Base-by-base conservation (phyloP, 23 red algal species). In the Rhodosorus marinus region DNA sequence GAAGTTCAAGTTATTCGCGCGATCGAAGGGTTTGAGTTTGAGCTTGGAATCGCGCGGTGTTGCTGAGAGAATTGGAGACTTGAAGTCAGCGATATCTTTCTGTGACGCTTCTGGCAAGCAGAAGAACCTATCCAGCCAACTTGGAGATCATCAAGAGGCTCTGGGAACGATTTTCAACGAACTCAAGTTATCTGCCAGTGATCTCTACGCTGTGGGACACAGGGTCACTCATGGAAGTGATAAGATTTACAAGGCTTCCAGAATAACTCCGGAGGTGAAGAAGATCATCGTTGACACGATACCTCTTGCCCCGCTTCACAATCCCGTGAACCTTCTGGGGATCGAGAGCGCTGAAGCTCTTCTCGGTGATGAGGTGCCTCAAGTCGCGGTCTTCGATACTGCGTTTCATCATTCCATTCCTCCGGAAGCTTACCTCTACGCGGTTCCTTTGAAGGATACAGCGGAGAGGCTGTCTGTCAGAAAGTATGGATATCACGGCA, bases 331-430 rank as follows among this genome's bases (percentile, higher is more conserved):
- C 52, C 52, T 56, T 28, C 29, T 15, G 24, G 52, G 52, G 9
- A 56, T 56, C 2, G 17, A 17, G 17, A 24, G 1, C 24, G 52
- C 52, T 15, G 24, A 15, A 24, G 6, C 17, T 17, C 29, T 24
- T 15, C n/a, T 24, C 19, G 35, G n/a, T 7, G 20, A 24, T 17
- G 52, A 24, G 29, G 24, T 27, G 19, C 17, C 17, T 3, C 52
- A 56, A 28, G 52, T 56, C 19, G 52, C 52, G 3, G 52, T 56
- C 20, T 56, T 56, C 24, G 52, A 56, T 24, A 56, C 52, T 3
- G 52, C 52, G 19, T 56, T 56, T 24, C 52, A 56, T 32, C 29
- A 28, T 15, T 21, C 52, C 20, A 2, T 56, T 3, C 52, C 52
- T 24, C 19, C 52, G 19, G 52, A 15, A 24, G 52, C 52, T 28